A percentile compares a stretch with the other conserved stretches of the same genome.
phyloP scores from a whole-genome alignment of 2,329 filamentous ascomycete species.

The Coniochaeta sp. region DNA sequence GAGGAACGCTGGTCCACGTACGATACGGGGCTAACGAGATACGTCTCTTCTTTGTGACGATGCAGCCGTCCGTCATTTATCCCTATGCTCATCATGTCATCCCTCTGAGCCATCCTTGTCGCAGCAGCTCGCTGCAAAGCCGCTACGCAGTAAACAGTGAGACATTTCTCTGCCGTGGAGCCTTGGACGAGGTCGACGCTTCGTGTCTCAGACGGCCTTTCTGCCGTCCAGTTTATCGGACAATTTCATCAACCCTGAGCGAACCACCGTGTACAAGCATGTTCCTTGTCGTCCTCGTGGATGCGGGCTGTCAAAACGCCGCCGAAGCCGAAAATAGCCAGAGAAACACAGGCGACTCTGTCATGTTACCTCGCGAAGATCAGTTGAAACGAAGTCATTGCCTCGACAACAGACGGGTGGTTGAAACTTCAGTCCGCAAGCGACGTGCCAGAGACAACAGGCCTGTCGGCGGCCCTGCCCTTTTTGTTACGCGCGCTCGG shows the following conservation, averaged over 20 bases:
- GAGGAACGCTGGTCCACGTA: neutral
- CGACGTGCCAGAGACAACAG: neutral
- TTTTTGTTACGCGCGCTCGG: neutral
- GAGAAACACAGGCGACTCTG: neutral
- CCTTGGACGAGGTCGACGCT: neutral
- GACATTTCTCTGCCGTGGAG: neutral
- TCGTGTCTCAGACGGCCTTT: neutral
- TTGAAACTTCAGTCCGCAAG: neutral
- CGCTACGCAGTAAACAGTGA: neutral
- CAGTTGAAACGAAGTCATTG: neutral
- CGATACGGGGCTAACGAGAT: neutral
- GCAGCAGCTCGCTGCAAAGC: neutral
- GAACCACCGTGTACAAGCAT: neutral
- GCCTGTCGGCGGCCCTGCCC: neutral
- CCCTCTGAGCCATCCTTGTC: neutral
- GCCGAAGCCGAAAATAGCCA: neutral
- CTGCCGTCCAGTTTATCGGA: neutral
- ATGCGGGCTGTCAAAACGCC: neutral
- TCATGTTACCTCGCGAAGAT: neutral
- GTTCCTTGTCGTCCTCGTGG: neutral
- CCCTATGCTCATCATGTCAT: neutral
- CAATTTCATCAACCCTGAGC: neutral
- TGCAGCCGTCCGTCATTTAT: too few species aligned
- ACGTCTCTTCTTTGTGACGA: neutral
- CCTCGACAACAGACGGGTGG: neutral